phyloP scores from a whole-genome alignment of 129 eudicot species.

The Flaveria trinervia region DNA sequence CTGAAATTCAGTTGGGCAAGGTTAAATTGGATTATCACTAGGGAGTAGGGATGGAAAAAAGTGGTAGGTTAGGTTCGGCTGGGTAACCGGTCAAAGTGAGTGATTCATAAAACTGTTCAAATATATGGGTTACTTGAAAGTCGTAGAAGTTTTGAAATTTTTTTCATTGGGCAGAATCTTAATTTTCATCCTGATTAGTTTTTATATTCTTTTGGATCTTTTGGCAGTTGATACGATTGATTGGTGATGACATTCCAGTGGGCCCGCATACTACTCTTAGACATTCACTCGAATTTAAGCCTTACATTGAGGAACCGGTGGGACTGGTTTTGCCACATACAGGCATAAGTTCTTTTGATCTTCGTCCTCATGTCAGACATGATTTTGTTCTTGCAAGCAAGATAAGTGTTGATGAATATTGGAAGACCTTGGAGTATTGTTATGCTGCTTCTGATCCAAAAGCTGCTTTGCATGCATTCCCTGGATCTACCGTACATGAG shows the following conservation, averaged over 20 bases:
- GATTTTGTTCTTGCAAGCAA: slow-evolving; percentile 83
- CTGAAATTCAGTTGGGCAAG: slow-evolving; percentile 4
- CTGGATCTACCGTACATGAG: slow-evolving; percentile 89
- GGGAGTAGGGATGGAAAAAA: background rate
- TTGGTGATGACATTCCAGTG: slow-evolving; percentile 50
- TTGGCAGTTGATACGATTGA: slow-evolving; percentile 76
- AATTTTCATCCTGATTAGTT: slow-evolving; percentile 15
- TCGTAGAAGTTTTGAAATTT: slow-evolving; percentile 1
- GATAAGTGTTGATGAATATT: slow-evolving; percentile 79
- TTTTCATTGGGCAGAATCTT: slow-evolving; percentile 10
- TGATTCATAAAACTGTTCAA: background rate
- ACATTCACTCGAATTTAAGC: slow-evolving; percentile 85
- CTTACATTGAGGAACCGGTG: slow-evolving; percentile 92
- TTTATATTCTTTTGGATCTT: slow-evolving; percentile 24
- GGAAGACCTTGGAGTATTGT: slow-evolving; percentile 93
- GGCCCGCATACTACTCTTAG: slow-evolving; percentile 60
- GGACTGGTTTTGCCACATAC: slow-evolving; percentile 40
- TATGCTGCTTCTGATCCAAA: slow-evolving; percentile 79
- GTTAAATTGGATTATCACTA: background rate
- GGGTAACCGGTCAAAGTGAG: background rate
- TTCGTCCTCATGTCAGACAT: slow-evolving; percentile 89
- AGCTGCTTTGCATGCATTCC: slow-evolving; percentile 88
- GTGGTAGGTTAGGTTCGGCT: background rate
- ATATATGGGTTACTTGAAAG: background rate
- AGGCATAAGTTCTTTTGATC: slow-evolving; percentile 51